A percentile compares a stretch with the other conserved stretches of the same genome.
Conservation (phyloP, 2,329 filamentous ascomycete species). For the Apiospora phragmitis region DNA sequence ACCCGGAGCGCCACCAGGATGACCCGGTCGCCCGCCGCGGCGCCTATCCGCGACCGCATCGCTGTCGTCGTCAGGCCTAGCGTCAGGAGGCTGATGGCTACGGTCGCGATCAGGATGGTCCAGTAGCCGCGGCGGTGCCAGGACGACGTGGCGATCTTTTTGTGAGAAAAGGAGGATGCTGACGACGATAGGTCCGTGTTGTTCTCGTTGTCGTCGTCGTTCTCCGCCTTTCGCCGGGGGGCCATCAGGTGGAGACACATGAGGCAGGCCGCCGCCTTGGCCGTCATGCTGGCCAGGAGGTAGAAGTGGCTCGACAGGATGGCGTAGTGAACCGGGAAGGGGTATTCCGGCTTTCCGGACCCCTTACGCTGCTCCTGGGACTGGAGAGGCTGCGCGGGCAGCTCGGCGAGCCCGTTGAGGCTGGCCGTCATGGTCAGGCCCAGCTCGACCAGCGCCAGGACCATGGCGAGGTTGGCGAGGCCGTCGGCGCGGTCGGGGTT, state of each 20-base stretch:
- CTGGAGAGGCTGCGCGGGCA: not conserved
- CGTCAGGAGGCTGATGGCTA: not conserved
- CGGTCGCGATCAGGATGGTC: not conserved
- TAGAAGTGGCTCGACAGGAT: not conserved
- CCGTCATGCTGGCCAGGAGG: not conserved
- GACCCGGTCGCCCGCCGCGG: not conserved
- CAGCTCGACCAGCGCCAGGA: not conserved
- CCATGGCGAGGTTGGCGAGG: constrained; percentile 2
- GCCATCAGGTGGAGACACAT: not conserved
- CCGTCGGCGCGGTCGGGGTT: not conserved
- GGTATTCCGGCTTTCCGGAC: not conserved
- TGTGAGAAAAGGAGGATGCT: not conserved
- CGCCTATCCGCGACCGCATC: not conserved
- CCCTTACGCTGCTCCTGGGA: not conserved
- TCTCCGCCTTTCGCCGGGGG: not conserved
- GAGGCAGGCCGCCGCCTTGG: not conserved
- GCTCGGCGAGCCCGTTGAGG: not conserved
- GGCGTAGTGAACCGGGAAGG: not conserved
- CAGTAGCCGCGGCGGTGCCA: not conserved
- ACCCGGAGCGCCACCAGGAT: not conserved
- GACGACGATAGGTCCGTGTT: not conserved
- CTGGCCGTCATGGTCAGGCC: not conserved
- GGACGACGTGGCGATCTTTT: not conserved
- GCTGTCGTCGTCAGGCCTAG: not conserved
- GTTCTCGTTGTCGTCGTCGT: not conserved